Evolutionary conservation across 2,329 filamentous ascomycete genomes (phyloP).

Genomic region (Hymenoscyphus fructigenus): DNA sequence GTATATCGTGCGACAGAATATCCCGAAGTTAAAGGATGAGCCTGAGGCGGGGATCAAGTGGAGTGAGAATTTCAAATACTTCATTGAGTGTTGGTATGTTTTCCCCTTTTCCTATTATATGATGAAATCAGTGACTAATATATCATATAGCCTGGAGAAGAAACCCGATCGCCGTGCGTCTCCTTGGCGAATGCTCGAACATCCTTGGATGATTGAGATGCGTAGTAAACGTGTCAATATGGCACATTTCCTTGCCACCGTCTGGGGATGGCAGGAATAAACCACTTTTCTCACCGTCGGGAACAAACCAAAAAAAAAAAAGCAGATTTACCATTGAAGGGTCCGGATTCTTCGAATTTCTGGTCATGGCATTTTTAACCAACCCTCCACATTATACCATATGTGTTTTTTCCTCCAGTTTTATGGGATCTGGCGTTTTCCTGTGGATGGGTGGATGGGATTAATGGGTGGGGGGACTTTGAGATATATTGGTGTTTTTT

Average conservation of each 20-base stretch:
- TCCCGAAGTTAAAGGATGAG: slow-evolving; percentile 95
- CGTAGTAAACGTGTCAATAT: slow-evolving; percentile 95
- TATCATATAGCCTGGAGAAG: slow-evolving; percentile 76
- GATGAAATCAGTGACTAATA: background rate
- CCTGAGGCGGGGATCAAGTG: slow-evolving; percentile 85
- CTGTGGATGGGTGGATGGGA: too few relatives aligned
- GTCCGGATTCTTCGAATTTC: too few relatives aligned
- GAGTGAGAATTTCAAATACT: slow-evolving; percentile 98
- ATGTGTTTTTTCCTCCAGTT: background rate
- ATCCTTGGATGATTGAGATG: slow-evolving; percentile 99
- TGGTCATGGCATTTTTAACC: too few relatives aligned
- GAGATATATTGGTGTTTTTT: too few relatives aligned
- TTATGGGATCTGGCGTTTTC: too few relatives aligned
- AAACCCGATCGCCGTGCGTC: slow-evolving; percentile 82
- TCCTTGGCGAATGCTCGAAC: slow-evolving; percentile 98
- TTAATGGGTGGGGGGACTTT: too few relatives aligned
- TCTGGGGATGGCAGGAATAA: slow-evolving; percentile 84
- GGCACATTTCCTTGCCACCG: slow-evolving; percentile 87
- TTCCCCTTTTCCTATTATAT: slow-evolving; percentile 10
- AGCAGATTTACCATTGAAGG: too few relatives aligned
- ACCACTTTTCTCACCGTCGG: background rate
- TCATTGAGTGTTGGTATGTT: slow-evolving; percentile 97
- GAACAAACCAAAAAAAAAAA: background rate
- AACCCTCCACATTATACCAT: background rate
- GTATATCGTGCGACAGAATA: slow-evolving; percentile 94